Evolutionary conservation across 345 rosid genomes (phyloP), one percentile per base, ranked within the genome.

Genomic region (Citrus inodora): DNA sequence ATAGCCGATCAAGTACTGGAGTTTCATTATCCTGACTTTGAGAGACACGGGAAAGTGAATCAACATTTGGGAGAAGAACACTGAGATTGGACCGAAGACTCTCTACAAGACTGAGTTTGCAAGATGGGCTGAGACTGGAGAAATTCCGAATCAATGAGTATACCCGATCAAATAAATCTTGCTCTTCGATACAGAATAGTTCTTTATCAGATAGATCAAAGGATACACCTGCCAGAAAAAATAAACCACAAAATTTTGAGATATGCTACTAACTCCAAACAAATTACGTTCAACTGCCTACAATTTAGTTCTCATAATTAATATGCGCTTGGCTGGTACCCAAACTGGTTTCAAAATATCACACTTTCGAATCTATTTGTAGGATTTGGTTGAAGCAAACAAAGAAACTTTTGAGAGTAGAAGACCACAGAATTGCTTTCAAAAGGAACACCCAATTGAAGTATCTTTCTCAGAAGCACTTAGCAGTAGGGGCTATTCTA

Each of bases 171-270:
- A 96, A 91, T 74, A 94, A 81, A 32, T 88, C 91, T 84, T 92
- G 99, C 83, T 92, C 97, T 84, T 94, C 98, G 4, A 96, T 82
- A 73, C 98, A 96, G 82, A 90, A 90, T 71, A 96, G 82, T 81
- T 96, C 99, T 85, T 91, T 91, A 80, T 92, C 97, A 9, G 98
- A 96, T n/a, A 96, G 85, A 80, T 96, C 99, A 82, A 92, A 96
- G 11, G 95, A 90, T 59, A 92, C 88, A 73, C 93, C 98, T 96
- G 88, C 71, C 59, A 35, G 48, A 63, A 32, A 4, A 64, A 38
- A 55, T 40, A 56, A 65, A 77, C 7, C 0, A 75, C 37, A 67
- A 84, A 64, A 61, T 48, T 38, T 60, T 5, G 7, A 7, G 65
- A 9, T n/a, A 55, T 46, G 63, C 75, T 7, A 19, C 13, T 22